Base-by-base conservation (phyloP, 306 rosid species). In the Quillaja saponaria region DNA sequence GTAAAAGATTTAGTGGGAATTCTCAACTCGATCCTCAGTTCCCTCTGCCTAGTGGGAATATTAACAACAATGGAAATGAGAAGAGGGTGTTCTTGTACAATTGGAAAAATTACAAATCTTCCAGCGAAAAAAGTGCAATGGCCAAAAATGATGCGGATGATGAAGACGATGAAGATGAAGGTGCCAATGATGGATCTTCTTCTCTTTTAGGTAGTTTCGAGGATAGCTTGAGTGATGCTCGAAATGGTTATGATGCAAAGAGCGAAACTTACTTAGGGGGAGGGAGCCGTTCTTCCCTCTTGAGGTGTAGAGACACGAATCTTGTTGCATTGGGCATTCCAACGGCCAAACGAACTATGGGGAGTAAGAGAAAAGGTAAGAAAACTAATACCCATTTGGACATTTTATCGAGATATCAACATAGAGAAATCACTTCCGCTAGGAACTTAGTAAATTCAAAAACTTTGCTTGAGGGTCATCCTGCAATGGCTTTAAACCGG, bases 91-190 rank as follows among this genome's bases (percentile, higher is more conserved):
- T 81, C 76, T 68, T 92, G 78, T 85, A 68, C 78, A 92, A 92
- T 66, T 92, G 99, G 99, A 85, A 83, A 80, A 80, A 69, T 69
- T 66, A 77, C 65, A 84, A 80, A 55, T 88, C 96, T 1, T 66
- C 86, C 0, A 75, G 80, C 28, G 82, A 76, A 51, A 78, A 85
- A 55, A 73, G 71, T 58, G 75, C 20, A 19, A 48, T 28, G 13
- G 67, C 70, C 15, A 64, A 62, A 46, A 63, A 65, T 56, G 72
- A 58, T 7, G 77, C 34, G 0, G 61, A 61, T 31, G 82, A 78
- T 1, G 80, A 68, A 11, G 80, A 63, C 0, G 90, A 39, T 3
- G 85, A 66, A 0, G 84, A 44, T 1, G 80, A 51, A 0, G 75
- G 42, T 34, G 80, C 45, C 3, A 68, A 65, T 17, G 82, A 59